phyloP scores from a whole-genome alignment of 2,329 filamentous ascomycete species.

The Aspergillus oerlinghausenensis region DNA sequence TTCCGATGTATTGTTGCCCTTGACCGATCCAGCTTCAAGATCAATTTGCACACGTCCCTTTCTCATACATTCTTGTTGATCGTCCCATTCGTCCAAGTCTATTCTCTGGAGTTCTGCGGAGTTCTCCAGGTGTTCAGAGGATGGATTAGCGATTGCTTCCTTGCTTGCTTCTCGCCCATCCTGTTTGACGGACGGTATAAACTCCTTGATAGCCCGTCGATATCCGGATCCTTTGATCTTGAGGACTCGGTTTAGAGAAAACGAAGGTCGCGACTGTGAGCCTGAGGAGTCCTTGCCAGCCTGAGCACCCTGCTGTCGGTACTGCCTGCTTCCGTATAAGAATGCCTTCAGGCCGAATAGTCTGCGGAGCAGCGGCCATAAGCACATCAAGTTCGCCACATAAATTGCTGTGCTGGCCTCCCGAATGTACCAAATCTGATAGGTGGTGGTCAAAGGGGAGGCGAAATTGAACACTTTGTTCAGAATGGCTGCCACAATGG shows the following conservation, averaged over 20 bases:
- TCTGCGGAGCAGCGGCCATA: slow-evolving; percentile 28
- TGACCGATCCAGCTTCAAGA: not conserved
- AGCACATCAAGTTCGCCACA: slow-evolving; percentile 43
- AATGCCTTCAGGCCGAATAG: slow-evolving; percentile 27
- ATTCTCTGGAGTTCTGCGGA: not conserved
- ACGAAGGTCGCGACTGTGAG: slow-evolving; percentile 18
- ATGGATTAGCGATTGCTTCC: not conserved
- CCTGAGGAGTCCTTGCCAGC: slow-evolving; percentile 15
- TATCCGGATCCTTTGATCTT: slow-evolving; percentile 7
- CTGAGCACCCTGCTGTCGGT: slow-evolving; percentile 10
- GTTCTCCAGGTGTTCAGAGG: not conserved
- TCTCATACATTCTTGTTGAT: no score
- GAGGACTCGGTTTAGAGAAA: slow-evolving; percentile 11
- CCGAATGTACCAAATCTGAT: slow-evolving; percentile 42
- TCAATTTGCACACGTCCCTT: not conserved
- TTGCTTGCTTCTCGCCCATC: not conserved
- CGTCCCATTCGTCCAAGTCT: not conserved
- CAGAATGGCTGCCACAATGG: slow-evolving; percentile 44
- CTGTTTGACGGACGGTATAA: not conserved
- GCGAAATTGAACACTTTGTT: slow-evolving; percentile 45
- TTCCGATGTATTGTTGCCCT: not conserved
- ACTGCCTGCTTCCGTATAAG: slow-evolving; percentile 22
- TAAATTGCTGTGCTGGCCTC: slow-evolving; percentile 40
- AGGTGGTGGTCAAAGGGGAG: slow-evolving; percentile 33
- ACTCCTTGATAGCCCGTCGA: slow-evolving; percentile 3